Evolutionary conservation across 1,284 basidiomycete genomes (phyloP).

Genomic region (Tilletia horrida): DNA sequence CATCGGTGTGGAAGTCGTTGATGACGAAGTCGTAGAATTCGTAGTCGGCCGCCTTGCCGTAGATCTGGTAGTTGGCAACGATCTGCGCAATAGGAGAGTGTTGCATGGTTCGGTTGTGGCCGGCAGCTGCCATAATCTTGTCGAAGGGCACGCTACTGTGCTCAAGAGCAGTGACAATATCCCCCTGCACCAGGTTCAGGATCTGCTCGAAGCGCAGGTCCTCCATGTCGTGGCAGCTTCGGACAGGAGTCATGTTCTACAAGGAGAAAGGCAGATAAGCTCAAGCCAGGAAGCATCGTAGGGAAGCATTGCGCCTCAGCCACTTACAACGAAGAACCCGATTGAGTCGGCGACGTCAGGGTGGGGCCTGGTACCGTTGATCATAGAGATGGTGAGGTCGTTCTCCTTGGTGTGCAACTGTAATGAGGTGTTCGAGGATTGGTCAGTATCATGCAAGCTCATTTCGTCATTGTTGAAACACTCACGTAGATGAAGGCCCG

Average conservation of each 20-base stretch:
- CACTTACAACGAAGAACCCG: neutral
- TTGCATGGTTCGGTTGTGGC: neutral
- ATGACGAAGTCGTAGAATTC: constrained; percentile 5
- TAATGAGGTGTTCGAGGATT: too few relatives aligned
- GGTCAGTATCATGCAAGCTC: too few relatives aligned
- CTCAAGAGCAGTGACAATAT: neutral
- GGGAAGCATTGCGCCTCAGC: too few relatives aligned
- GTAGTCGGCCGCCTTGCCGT: constrained; percentile 3
- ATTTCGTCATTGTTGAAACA: too few relatives aligned
- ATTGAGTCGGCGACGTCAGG: neutral
- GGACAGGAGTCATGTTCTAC: constrained; percentile 4
- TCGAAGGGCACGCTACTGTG: neutral
- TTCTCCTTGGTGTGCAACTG: constrained; percentile 1
- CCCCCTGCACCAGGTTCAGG: neutral
- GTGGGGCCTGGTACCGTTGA: neutral
- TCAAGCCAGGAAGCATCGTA: constrained; percentile 1
- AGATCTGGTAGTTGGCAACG: constrained; percentile 2
- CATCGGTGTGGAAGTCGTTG: constrained; percentile 1
- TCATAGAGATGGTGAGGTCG: neutral
- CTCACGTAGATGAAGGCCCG: constrained; percentile 3
- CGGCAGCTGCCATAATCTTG: neutral
- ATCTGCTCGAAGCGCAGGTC: neutral
- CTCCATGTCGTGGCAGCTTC: neutral
- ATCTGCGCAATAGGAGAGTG: constrained; percentile 1
- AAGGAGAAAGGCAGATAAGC: too few relatives aligned